phyloP scores from a whole-genome alignment of 306 rosid species.

The Hippophae tibetana region DNA sequence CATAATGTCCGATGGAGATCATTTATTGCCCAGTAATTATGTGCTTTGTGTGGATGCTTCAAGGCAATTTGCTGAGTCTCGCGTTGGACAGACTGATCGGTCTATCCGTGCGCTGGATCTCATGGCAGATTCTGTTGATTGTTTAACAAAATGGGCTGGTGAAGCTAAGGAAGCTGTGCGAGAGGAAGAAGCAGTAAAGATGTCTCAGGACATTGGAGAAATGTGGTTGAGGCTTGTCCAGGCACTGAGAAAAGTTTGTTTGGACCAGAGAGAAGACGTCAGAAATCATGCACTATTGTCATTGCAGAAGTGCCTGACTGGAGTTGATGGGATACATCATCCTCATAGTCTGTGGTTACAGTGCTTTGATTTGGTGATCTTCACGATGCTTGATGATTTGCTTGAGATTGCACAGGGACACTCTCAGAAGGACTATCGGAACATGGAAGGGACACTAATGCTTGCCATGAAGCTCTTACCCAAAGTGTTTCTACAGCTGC shows the following conservation, averaged over 20 bases:
- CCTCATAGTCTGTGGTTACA: slow-evolving; percentile 55
- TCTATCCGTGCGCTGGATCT: slow-evolving; percentile 81
- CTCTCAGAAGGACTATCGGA: slow-evolving; percentile 79
- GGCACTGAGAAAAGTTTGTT: slow-evolving; percentile 81
- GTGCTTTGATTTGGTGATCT: slow-evolving; percentile 85
- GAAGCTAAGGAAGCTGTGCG: slow-evolving; percentile 59
- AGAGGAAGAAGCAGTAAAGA: slow-evolving; percentile 59
- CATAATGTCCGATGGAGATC: slow-evolving; percentile 80
- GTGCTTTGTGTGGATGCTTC: slow-evolving; percentile 67
- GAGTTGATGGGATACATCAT: slow-evolving; percentile 59
- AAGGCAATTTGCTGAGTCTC: slow-evolving; percentile 96
- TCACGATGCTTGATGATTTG: slow-evolving; percentile 91
- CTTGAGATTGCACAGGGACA: slow-evolving; percentile 90
- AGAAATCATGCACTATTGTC: slow-evolving; percentile 75
- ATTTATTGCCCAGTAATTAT: slow-evolving; percentile 83
- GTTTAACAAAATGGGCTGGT: slow-evolving; percentile 62
- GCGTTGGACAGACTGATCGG: slow-evolving; percentile 84
- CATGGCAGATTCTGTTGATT: slow-evolving; percentile 75
- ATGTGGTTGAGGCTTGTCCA: slow-evolving; percentile 95
- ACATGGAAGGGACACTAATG: slow-evolving; percentile 94
- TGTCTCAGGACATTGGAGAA: slow-evolving; percentile 81
- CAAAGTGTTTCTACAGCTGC: slow-evolving; percentile 69
- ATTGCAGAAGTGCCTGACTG: slow-evolving; percentile 75
- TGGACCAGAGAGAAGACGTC: slow-evolving; percentile 98
- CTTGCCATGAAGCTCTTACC: slow-evolving; percentile 83